phyloP scores from a whole-genome alignment of 768 basidiomycete species.

The Cystobasidium ongulense region DNA sequence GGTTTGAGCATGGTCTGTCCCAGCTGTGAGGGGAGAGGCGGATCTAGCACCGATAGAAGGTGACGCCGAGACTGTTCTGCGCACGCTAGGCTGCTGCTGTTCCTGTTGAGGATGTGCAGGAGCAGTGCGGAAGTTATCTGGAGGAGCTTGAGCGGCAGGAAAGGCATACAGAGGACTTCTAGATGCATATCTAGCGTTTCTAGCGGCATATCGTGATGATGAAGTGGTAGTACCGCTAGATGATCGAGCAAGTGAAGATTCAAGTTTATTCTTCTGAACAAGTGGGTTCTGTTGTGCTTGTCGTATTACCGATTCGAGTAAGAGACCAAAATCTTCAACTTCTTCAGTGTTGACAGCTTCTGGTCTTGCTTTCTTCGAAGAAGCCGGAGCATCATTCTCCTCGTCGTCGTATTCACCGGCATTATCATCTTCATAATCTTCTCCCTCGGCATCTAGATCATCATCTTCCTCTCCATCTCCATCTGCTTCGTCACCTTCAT shows the following conservation, averaged over 20 bases:
- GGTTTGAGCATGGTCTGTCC: not conserved
- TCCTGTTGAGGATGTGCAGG: not conserved
- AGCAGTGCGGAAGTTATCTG: not conserved
- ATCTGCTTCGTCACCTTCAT: not conserved
- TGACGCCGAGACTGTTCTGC: not conserved
- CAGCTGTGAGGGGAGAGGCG: not conserved
- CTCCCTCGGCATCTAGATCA: not conserved
- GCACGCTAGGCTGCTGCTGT: not conserved
- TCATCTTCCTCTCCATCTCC: not conserved
- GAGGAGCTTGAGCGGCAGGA: not conserved
- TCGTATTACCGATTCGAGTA: not conserved
- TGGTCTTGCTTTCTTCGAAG: not conserved
- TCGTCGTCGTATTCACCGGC: not conserved
- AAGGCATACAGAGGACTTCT: constrained; percentile 8
- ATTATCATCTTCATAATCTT: not conserved
- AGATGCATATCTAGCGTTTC: not conserved
- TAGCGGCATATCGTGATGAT: not conserved
- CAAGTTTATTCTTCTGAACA: not conserved
- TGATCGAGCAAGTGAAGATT: not conserved
- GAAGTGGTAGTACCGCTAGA: not conserved
- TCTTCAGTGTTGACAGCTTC: not conserved
- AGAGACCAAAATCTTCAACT: not conserved
- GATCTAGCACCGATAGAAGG: not conserved
- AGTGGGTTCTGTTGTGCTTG: constrained; percentile 1
- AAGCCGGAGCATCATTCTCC: not conserved